Percentiles rank a stretch among this genome's conserved stretches.
Evolutionary conservation across 176 grass and related monocot species (phyloP).

Genomic region (Eragrostis nindensis): DNA sequence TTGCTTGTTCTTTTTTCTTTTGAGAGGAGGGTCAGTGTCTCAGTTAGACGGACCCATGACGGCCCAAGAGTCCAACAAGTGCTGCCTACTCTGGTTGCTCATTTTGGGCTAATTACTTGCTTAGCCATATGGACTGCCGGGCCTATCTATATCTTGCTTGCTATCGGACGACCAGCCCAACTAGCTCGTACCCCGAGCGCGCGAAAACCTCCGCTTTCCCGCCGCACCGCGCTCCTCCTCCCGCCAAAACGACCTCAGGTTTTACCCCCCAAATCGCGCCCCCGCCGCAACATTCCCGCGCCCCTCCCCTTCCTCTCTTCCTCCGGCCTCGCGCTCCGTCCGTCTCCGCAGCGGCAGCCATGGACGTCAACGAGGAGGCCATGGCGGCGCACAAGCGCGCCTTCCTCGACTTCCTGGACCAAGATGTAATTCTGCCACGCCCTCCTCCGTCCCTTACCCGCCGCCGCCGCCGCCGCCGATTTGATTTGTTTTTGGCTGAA

Average conservation of each 20-base stretch:
- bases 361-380: constrained; percentile 99
- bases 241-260: constrained; percentile 43
- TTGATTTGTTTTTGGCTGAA: constrained; percentile 5
- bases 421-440: constrained; percentile 53
- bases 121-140: neutral
- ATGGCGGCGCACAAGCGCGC: constrained; percentile 86
- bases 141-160: no score
- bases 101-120: neutral
- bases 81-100: neutral
- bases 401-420: constrained; percentile 92
- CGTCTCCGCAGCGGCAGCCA: constrained; percentile 36
- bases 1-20: no score
- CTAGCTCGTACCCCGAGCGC: constrained; percentile 6
- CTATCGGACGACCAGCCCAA: neutral
- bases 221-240: constrained; percentile 31
- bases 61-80: neutral
- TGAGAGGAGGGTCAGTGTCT: no score
- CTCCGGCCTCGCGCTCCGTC: neutral
- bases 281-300: constrained; percentile 28
- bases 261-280: constrained; percentile 35
- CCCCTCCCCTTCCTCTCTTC: neutral
- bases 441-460: neutral
- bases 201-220: constrained; percentile 45
- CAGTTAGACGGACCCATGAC: neutral
- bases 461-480: constrained; percentile 5